A percentile compares a stretch with the other conserved stretches of the same genome.
These are phyloP conservation scores for Ophiostoma angusticollis DNA, from an alignment of 2,329 filamentous ascomycete genomes.

Conservation along the genomic window DNA sequence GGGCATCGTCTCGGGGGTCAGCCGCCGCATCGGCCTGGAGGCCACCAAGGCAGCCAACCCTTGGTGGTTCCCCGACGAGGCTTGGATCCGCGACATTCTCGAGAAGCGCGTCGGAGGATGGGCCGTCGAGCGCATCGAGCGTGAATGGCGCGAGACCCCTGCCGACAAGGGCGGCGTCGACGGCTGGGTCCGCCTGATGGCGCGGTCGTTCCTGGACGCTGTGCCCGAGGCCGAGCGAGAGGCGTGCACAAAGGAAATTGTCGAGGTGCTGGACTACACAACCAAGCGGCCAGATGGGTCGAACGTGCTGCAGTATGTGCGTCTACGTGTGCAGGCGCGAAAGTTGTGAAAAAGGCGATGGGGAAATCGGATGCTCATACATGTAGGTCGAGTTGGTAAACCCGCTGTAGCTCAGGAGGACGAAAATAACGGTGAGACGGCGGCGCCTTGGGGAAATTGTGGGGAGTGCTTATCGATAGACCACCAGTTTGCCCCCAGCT, in stretches of 20 bases:
- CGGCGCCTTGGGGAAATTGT: no score
- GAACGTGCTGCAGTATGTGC: slow-evolving; percentile 40
- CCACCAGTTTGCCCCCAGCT: no score
- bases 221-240: slow-evolving; percentile 36
- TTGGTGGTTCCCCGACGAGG: slow-evolving; percentile 61
- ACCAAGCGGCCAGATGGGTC: slow-evolving; percentile 45
- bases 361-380: no score
- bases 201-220: slow-evolving; percentile 42
- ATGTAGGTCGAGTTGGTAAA: no score
- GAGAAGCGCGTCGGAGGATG: slow-evolving; percentile 34
- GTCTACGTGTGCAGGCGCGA: slow-evolving; percentile 18
- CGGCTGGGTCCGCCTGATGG: slow-evolving; percentile 56
- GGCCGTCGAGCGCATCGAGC: slow-evolving; percentile 40
- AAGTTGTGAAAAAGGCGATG: slow-evolving; percentile 8
- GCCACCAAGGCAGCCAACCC: slow-evolving; percentile 39
- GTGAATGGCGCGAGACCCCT: slow-evolving; percentile 51
- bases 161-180: slow-evolving; percentile 46
- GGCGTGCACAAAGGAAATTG: slow-evolving; percentile 38
- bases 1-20: slow-evolving; percentile 41
- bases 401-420: no score
- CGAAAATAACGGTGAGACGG: no score
- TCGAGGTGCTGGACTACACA: slow-evolving; percentile 40
- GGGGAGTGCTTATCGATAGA: no score
- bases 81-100: slow-evolving; percentile 36
- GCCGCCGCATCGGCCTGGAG: slow-evolving; percentile 36